Conservation (phyloP, 805 yeast genomes). For the Pichia californica region DNA sequence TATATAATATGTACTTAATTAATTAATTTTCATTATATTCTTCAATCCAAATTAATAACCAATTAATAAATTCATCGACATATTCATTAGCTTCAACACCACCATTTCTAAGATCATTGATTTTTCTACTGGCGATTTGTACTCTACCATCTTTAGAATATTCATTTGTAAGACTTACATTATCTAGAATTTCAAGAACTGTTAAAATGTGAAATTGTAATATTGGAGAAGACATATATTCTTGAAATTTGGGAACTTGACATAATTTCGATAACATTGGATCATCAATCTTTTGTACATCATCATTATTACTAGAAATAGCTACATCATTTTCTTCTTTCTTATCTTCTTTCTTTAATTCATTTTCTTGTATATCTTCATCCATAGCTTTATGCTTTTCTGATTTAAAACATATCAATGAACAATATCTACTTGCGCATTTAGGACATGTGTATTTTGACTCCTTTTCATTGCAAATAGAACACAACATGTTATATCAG, state of each 20-base stretch:
- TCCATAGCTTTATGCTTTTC: constrained; percentile 30
- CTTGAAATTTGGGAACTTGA: constrained; percentile 37
- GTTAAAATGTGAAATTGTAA: constrained; percentile 50
- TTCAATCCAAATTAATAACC: constrained; percentile 11
- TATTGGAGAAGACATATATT: constrained; percentile 44
- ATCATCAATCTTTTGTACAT: constrained; percentile 12
- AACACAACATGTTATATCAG: constrained; percentile 20
- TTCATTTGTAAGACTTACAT: constrained; percentile 44
- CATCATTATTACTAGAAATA: too few species aligned
- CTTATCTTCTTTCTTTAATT: not conserved
- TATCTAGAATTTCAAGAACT: constrained; percentile 41
- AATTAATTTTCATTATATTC: constrained; percentile 5
- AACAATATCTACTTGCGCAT: constrained; percentile 46
- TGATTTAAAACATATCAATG: constrained; percentile 54
- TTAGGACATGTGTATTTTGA: constrained; percentile 45
- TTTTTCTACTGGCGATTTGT: constrained; percentile 54
- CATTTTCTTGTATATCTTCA: too few species aligned
- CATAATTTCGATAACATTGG: constrained; percentile 27
- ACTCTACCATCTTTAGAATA: constrained; percentile 45
- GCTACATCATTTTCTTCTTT: constrained; percentile 3
- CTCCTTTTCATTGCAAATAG: constrained; percentile 22
- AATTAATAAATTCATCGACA: constrained; percentile 54
- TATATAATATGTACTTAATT: constrained; percentile 1
- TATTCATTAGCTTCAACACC: constrained; percentile 63
- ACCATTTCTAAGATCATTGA: constrained; percentile 52